Conservation (phyloP, 2,329 filamentous ascomycete species). For the Zelopaecilomyces penicillatus region DNA sequence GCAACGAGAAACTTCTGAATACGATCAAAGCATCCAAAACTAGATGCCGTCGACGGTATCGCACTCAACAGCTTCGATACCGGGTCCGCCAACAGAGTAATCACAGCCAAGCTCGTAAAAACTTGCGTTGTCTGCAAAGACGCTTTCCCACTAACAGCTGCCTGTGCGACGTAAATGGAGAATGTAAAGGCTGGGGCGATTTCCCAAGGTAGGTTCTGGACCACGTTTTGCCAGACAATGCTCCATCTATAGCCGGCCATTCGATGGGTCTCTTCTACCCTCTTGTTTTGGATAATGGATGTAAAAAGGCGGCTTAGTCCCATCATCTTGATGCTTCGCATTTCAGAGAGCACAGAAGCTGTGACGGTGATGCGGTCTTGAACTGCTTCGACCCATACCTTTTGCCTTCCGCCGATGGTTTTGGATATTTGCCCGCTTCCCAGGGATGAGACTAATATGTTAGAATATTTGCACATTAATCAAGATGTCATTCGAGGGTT, state of each 20-base stretch:
- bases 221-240: conserved; percentile 12
- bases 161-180: conserved; percentile 8
- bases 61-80: conserved; percentile 10
- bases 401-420: conserved; percentile 10
- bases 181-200: conserved; percentile 8
- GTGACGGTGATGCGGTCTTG: conserved; percentile 13
- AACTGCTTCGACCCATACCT: conserved; percentile 12
- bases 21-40: conserved; percentile 12
- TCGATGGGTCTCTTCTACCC: conserved; percentile 19
- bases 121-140: conserved; percentile 8
- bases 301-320: conserved; percentile 26
- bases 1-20: conserved; percentile 12
- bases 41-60: conserved; percentile 9
- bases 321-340: conserved; percentile 33
- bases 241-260: conserved; percentile 9
- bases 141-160: not conserved
- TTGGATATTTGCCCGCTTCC: conserved; percentile 11
- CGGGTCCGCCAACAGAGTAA: conserved; percentile 13
- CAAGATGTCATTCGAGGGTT: not conserved
- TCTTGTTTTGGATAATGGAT: conserved; percentile 23
- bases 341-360: conserved; percentile 23
- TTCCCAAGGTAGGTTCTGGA: conserved; percentile 12
- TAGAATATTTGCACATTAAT: not conserved
- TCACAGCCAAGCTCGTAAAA: conserved; percentile 16
- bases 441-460: conserved; percentile 6